Conservation (phyloP, 2,329 filamentous ascomycete genomes). For the Aspergillus sp. region DNA sequence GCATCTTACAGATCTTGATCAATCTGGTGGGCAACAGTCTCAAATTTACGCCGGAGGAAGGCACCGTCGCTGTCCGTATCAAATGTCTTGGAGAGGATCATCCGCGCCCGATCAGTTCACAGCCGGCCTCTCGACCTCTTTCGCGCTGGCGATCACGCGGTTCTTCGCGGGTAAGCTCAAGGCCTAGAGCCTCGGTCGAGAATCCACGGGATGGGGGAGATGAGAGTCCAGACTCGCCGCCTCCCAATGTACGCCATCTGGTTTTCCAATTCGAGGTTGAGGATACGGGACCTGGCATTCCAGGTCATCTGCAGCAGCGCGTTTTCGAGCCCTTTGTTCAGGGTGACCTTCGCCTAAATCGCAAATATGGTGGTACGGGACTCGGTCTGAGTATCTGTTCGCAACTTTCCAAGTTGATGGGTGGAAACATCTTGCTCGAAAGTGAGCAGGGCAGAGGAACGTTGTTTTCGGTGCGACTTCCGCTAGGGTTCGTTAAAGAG, state of each 20-base stretch:
- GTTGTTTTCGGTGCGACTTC: constrained; percentile 81
- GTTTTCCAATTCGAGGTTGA: constrained; percentile 86
- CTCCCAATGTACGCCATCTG: constrained; percentile 65
- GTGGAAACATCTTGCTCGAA: constrained; percentile 71
- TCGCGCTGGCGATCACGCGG: constrained; percentile 38
- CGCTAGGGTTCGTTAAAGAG: constrained; percentile 75
- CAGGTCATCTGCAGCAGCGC: constrained; percentile 73
- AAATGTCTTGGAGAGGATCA: constrained; percentile 59
- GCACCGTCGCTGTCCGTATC: constrained; percentile 76
- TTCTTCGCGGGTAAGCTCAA: constrained; percentile 18
- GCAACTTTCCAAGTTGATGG: constrained; percentile 83
- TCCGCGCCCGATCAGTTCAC: constrained; percentile 51
- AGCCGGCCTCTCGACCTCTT: constrained; percentile 32
- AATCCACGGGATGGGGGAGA: constrained; percentile 1
- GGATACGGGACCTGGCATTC: constrained; percentile 86
- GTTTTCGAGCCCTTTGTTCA: constrained; percentile 96
- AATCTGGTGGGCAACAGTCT: constrained; percentile 82
- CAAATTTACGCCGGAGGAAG: constrained; percentile 83
- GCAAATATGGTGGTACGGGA: constrained; percentile 87
- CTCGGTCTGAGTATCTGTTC: constrained; percentile 87
- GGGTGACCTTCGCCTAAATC: constrained; percentile 85
- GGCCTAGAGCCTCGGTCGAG: neutral
- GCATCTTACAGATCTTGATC: constrained; percentile 86
- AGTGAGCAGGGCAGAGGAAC: constrained; percentile 77
- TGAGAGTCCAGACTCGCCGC: constrained; percentile 52